Evolutionary conservation across 1,284 basidiomycete genomes (phyloP).

Genomic region (Cryptococcus sp.): DNA sequence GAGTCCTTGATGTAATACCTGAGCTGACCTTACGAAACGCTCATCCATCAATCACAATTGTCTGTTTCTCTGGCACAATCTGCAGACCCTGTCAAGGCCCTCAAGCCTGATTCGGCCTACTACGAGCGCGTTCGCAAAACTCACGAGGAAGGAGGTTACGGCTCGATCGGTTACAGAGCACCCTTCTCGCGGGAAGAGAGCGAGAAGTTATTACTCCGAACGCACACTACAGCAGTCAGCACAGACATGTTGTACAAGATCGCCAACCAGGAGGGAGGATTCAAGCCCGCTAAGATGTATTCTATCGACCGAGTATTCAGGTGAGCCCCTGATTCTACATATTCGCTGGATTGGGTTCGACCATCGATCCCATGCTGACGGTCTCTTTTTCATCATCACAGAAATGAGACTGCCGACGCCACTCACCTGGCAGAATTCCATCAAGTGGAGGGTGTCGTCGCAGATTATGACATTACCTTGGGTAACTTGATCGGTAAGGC

Average conservation of each 20-base stretch:
- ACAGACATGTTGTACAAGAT: constrained; percentile 93
- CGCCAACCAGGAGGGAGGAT: constrained; percentile 72
- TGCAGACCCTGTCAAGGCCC: constrained; percentile 76
- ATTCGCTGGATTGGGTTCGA: neutral
- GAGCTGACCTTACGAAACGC: neutral
- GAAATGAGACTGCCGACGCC: constrained; percentile 98
- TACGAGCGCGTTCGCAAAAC: constrained; percentile 84
- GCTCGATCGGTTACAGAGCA: constrained; percentile 96
- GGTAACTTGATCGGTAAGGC: constrained; percentile 88
- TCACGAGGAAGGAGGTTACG: constrained; percentile 89
- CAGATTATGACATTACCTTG: constrained; percentile 90
- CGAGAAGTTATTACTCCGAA: constrained; percentile 87
- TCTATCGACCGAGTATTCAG: constrained; percentile 96
- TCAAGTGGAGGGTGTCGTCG: constrained; percentile 98
- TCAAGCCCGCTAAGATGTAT: constrained; percentile 95
- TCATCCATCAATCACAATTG: neutral
- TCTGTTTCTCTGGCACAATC: constrained; percentile 3
- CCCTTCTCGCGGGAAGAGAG: constrained; percentile 93
- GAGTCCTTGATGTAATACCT: neutral
- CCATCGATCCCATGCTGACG: neutral
- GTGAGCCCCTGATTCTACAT: constrained; percentile 20
- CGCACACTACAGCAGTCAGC: constrained; percentile 96
- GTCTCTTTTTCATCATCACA: constrained; percentile 23
- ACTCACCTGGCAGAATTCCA: constrained; percentile 99
- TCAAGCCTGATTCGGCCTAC: constrained; percentile 78